Evolutionary conservation across 768 basidiomycete genomes (phyloP), one percentile per base, ranked within the genome.

Genomic region (Amanita muscaria): DNA sequence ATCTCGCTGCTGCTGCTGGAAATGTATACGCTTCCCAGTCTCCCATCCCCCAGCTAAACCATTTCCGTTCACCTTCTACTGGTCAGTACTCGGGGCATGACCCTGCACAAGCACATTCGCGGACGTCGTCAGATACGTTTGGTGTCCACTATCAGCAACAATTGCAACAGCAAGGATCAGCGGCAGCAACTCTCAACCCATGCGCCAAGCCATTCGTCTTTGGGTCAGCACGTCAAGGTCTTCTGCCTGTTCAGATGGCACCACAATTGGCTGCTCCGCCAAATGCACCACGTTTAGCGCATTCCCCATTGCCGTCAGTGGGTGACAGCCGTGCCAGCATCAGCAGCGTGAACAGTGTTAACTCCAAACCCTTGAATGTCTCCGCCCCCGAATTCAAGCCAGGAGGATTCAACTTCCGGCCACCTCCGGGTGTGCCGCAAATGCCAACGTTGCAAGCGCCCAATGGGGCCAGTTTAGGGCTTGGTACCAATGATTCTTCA

Each of bases 191-290:
- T n/a, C 70, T 88, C 39, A 91, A 91, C 57, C 88, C 88, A 0
- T 70, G 76, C 40, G 88, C 88, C 5, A 87, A 86, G 56, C 86
- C 88, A 0, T 91, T 91, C 51, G 80, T 88, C 7, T 90, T 90
- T 58, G 85, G 84, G 42, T 49, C 63, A 25, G 59, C 55, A 31
- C 63, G 59, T 35, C 57, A 59, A 21, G 59, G 63, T 10, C 60
- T 38, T 10, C 60, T 38, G 34, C 30, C 36, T 16, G 19, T 29
- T 23, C 25, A 27, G 7, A 12, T 2, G 9, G 25, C 27, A 16
- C 40, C 4, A 19, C 40, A 29, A 27, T 6, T 41, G 9, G 16
- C 40, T 11, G 47, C 23, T 1, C 63, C 65, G 42, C 64, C 66
- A 10, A 55, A 59, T 49, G 57, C 68, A 27, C 56, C 68, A 33